Conservation (phyloP, 2,329 filamentous ascomycete species). For the Talaromyces verruculosus region DNA sequence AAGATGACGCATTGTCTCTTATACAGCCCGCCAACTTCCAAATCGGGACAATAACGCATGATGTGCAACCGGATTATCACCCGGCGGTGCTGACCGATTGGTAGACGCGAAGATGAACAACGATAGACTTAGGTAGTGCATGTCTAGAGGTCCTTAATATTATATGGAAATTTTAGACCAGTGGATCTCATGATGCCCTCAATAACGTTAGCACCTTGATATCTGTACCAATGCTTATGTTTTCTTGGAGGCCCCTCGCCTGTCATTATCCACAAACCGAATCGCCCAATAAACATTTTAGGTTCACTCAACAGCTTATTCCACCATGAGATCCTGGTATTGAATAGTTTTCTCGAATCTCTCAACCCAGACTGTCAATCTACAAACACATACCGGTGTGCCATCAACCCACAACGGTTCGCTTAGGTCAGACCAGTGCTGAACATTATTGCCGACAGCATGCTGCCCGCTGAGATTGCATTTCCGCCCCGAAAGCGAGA, state of each 20-base stretch:
- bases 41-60: neutral
- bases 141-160: neutral
- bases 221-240: neutral
- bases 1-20: neutral
- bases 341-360: constrained; percentile 10
- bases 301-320: neutral
- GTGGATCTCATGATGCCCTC: neutral
- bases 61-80: neutral
- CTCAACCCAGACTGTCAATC: constrained; percentile 1
- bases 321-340: neutral
- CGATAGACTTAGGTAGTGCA: neutral
- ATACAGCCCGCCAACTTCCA: neutral
- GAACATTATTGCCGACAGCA: neutral
- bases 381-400: constrained; percentile 15
- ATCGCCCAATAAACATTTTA: neutral
- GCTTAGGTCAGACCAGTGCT: constrained; percentile 3
- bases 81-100: no score
- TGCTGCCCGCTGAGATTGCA: neutral
- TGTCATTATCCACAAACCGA: neutral
- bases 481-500: constrained; percentile 1
- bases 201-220: neutral
- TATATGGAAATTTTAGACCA: neutral
- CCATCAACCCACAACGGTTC: constrained; percentile 4
- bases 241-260: neutral
- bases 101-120: no score